A percentile compares a stretch with the other conserved stretches of the same genome.
Evolutionary conservation across 768 basidiomycete species (phyloP).

Genomic region (Pleurotus salmoneostramineus): DNA sequence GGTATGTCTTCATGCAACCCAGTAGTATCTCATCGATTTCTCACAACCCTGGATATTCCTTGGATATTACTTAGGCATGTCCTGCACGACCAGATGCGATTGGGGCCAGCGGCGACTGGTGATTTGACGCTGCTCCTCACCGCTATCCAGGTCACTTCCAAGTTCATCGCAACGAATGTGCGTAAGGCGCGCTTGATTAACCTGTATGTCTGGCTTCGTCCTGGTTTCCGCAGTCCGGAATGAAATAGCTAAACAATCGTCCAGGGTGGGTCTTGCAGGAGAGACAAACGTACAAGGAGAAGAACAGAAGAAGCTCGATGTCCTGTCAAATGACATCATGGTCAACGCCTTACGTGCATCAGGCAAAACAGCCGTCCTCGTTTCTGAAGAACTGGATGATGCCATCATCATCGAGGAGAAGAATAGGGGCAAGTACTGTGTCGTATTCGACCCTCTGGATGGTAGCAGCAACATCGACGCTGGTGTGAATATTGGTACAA

Average conservation of each 20-base stretch:
- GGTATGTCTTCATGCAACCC: slow-evolving; percentile 42
- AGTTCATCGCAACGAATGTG: slow-evolving; percentile 98
- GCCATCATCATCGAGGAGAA: slow-evolving; percentile 85
- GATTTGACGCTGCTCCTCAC: slow-evolving; percentile 93
- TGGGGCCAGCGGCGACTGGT: slow-evolving; percentile 83
- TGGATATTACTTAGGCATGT: slow-evolving; percentile 60
- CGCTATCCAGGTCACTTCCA: slow-evolving; percentile 93
- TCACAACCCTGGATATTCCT: neutral
- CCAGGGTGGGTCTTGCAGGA: slow-evolving; percentile 92
- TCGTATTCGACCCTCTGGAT: slow-evolving; percentile 97
- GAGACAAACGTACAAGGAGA: slow-evolving; percentile 97
- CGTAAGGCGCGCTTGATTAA: slow-evolving; percentile 96
- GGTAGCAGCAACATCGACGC: slow-evolving; percentile 97
- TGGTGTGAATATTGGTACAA: slow-evolving; percentile 96
- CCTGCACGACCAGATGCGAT: slow-evolving; percentile 76
- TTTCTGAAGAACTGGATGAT: slow-evolving; percentile 95
- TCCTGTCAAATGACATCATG: slow-evolving; percentile 99
- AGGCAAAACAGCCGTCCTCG: slow-evolving; percentile 93
- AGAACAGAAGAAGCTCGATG: slow-evolving; percentile 98
- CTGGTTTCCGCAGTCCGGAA: too few relatives aligned
- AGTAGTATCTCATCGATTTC: slow-evolving; percentile 9
- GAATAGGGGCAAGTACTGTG: slow-evolving; percentile 87
- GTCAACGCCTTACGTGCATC: slow-evolving; percentile 93
- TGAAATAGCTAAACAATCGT: too few relatives aligned
- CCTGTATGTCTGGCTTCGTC: slow-evolving; percentile 43